These are phyloP conservation scores for Zymoseptoria passerinii DNA, from an alignment of 2,329 filamentous ascomycete genomes.

Conservation along the genomic window DNA sequence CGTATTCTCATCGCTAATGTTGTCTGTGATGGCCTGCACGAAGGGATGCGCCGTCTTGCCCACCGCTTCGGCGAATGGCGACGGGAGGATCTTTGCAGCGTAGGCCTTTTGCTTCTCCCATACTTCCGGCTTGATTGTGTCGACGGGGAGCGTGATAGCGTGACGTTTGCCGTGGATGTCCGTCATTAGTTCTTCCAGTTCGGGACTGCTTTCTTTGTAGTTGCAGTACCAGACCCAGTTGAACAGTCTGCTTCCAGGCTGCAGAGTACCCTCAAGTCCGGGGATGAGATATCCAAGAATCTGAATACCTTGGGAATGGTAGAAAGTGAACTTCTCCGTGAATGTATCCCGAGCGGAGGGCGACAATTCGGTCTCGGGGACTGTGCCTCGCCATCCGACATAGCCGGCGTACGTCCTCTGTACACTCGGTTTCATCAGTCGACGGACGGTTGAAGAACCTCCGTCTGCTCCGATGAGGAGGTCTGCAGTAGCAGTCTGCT, in stretches of 20 bases:
- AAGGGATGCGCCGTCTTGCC: conserved; percentile 36
- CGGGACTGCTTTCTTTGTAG: conserved; percentile 31
- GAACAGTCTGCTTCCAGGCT: conserved; percentile 35
- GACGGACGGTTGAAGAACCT: conserved; percentile 22
- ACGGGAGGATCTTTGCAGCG: conserved; percentile 29
- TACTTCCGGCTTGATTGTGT: conserved; percentile 31
- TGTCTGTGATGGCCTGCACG: conserved; percentile 40
- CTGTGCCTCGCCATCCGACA: conserved; percentile 27
- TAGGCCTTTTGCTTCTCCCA: conserved; percentile 34
- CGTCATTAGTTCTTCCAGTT: conserved; percentile 38
- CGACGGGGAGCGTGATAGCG: conserved; percentile 37
- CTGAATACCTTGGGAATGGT: conserved; percentile 31
- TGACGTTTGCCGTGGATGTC: conserved; percentile 35
- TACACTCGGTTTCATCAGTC: conserved; percentile 20
- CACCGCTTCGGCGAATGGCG: conserved; percentile 38
- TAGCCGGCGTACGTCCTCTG: conserved; percentile 27
- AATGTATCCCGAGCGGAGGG: conserved; percentile 26
- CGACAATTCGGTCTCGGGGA: conserved; percentile 29
- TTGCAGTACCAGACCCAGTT: conserved; percentile 45
- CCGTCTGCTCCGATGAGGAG: conserved; percentile 41
- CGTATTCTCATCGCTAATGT: conserved; percentile 30
- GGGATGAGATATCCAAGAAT: conserved; percentile 41
- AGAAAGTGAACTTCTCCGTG: conserved; percentile 35
- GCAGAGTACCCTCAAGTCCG: conserved; percentile 33
- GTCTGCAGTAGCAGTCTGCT: conserved; percentile 24